Evolutionary conservation across 2,329 filamentous ascomycete species (phyloP).

Genomic region (Shiraia sp.): DNA sequence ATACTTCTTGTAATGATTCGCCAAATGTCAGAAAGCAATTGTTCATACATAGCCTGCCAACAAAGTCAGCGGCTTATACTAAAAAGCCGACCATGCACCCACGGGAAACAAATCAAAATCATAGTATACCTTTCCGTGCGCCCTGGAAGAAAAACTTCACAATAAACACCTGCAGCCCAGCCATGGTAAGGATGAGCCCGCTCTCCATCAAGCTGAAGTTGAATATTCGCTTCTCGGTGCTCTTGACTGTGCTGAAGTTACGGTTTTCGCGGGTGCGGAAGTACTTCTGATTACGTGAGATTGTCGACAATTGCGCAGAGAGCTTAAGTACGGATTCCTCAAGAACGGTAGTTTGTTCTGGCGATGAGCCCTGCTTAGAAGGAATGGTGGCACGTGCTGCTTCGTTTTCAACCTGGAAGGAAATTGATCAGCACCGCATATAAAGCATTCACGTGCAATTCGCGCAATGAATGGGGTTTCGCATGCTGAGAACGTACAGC

Average conservation of each 20-base stretch:
- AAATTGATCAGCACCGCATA: conserved; percentile 2
- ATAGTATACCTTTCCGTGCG: conserved; percentile 62
- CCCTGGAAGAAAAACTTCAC: conserved; percentile 99
- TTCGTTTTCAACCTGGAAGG: conserved; percentile 86
- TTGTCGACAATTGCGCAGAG: conserved; percentile 88
- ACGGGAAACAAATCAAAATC: conserved; percentile 1
- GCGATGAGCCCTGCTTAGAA: conserved; percentile 82
- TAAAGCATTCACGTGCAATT: neutral
- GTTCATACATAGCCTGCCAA: conserved; percentile 29
- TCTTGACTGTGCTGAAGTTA: conserved; percentile 97
- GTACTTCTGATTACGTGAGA: conserved; percentile 97
- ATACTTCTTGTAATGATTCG: neutral
- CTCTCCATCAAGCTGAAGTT: conserved; percentile 97
- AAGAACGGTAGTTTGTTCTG: conserved; percentile 84
- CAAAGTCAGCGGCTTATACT: conserved; percentile 17
- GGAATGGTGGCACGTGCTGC: conserved; percentile 73
- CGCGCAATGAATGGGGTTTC: neutral
- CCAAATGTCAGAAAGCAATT: neutral
- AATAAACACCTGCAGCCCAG: conserved; percentile 92
- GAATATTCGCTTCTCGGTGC: conserved; percentile 93
- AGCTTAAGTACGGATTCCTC: conserved; percentile 97
- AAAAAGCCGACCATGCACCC: conserved; percentile 1
- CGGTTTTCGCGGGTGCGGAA: conserved; percentile 98
- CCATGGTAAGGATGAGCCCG: conserved; percentile 91
- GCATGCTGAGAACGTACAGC: conserved; percentile 62